A percentile compares a stretch with the other conserved stretches of the same genome.
Evolutionary conservation across 345 rosid genomes (phyloP).

Genomic region (Rhodomyrtus tomentosa): DNA sequence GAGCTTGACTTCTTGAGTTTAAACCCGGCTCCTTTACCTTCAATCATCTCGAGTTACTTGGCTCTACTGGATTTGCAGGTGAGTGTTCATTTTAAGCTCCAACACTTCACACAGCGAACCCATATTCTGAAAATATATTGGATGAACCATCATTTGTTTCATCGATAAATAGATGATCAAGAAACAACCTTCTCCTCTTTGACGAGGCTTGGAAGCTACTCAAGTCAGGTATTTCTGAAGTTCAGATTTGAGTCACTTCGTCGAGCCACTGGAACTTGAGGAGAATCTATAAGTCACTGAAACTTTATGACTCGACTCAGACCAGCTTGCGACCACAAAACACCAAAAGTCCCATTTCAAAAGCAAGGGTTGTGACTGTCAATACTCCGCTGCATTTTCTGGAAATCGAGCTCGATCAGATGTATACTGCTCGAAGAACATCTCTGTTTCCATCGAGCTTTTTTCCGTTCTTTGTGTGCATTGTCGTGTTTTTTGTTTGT

Average conservation of each 20-base stretch:
- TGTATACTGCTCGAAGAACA: neutral
- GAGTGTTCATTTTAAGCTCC: neutral
- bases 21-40: neutral
- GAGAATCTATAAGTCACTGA: neutral
- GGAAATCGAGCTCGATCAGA: neutral
- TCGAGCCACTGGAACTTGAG: neutral
- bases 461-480: neutral
- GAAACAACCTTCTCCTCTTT: neutral
- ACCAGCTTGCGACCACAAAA: neutral
- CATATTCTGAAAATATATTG: neutral
- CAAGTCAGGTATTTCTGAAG: neutral
- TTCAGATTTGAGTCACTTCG: neutral
- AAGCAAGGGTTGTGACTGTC: neutral
- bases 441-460: neutral
- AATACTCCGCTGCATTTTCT: neutral
- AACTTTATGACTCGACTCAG: no score
- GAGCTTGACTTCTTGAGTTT: neutral
- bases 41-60: neutral
- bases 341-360: neutral
- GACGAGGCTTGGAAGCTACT: neutral
- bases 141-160: neutral
- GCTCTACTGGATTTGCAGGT: neutral
- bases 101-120: neutral
- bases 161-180: neutral
- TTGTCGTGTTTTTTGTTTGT: accelerated